Evolutionary conservation across 768 basidiomycete genomes (phyloP), one percentile per base, ranked within the genome.

Genomic region (Tricholoma sp.): DNA sequence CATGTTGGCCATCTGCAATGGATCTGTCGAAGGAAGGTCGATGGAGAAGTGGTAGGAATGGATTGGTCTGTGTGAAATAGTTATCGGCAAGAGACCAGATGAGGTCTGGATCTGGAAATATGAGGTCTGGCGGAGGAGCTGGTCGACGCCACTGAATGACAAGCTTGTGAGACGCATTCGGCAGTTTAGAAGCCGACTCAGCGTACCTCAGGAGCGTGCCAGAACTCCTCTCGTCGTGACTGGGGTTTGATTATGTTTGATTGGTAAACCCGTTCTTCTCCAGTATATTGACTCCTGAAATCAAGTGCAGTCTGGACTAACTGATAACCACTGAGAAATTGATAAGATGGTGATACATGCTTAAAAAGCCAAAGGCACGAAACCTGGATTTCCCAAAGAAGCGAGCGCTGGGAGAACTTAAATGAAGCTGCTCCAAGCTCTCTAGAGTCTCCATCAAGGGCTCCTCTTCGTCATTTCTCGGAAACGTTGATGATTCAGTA

Each of bases 31-130:
- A 93, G 15, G 82, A 82, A 0, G 84, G 84, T 0, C 84, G 80
- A 63, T 94, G 91, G 2, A 96, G 71, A 8, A 94, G 73, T 1
- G 91, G 90, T 1, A 80, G 64, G 49, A 80, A 74, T 3, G 66
- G 57, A 61, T 91, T 87, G 57, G 78, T 59, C 33, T 80, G 61
- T 0, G 58, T 61, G 65, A 94, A 96, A 62, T 86, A 93, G n/a
- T 78, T 67, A 48, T 86, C 76, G 49, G 91, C 72, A 24, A 96
- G 77, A 0, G 63, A 58, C 1, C 63, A 56, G 7, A 82, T 74
- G 15, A 94, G 75, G 47, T 85, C 83, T 5, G 69, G 63, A 1
- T 80, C 76, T 0, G 85, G 85, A 53, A 80, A 86, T 18, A 47
- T 52, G 61, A 78, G 81, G 6, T 54, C 56, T 4, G 69, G 67